These are phyloP conservation scores for Syncephalastrum monosporum DNA, from an alignment of 371 early-diverging fungal species.

Conservation along the genomic window DNA sequence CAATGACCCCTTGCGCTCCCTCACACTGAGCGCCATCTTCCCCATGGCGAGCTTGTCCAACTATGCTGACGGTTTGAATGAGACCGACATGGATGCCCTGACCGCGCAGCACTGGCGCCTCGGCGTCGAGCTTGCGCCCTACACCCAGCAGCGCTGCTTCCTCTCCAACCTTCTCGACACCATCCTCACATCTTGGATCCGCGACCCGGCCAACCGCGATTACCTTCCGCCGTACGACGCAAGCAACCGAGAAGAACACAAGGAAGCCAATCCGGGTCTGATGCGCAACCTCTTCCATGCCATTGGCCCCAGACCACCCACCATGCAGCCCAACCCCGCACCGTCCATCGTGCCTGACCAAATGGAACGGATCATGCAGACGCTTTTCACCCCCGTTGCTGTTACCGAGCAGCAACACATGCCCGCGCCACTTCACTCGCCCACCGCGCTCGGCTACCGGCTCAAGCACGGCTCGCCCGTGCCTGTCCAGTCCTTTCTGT, in stretches of 20 bases:
- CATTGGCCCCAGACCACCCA: conserved; percentile 12
- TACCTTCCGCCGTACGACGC: conserved; percentile 43
- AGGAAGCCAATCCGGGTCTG: conserved; percentile 6
- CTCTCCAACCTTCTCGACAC: conserved; percentile 61
- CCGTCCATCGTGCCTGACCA: conserved; percentile 25
- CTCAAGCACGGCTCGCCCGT: conserved; percentile 57
- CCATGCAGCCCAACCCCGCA: conserved; percentile 7
- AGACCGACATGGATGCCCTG: conserved; percentile 60
- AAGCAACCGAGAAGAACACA: conserved; percentile 18
- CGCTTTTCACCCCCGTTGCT: conserved; percentile 10
- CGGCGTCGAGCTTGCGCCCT: conserved; percentile 54
- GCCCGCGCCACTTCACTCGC: conserved; percentile 18
- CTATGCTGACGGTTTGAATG: conserved; percentile 46
- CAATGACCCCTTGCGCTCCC: conserved; percentile 68
- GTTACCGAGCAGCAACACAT: neutral
- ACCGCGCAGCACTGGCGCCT: conserved; percentile 64
- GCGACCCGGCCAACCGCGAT: conserved; percentile 44
- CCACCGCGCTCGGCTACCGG: conserved; percentile 42
- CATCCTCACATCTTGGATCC: conserved; percentile 60
- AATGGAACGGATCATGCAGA: conserved; percentile 24
- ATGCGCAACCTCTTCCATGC: conserved; percentile 27
- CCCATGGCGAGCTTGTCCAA: conserved; percentile 48
- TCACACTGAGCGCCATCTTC: conserved; percentile 65
- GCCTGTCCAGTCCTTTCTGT: conserved; percentile 67
- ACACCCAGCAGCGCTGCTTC: conserved; percentile 54